phyloP scores from a whole-genome alignment of 345 rosid species.

The Adansonia digitata region DNA sequence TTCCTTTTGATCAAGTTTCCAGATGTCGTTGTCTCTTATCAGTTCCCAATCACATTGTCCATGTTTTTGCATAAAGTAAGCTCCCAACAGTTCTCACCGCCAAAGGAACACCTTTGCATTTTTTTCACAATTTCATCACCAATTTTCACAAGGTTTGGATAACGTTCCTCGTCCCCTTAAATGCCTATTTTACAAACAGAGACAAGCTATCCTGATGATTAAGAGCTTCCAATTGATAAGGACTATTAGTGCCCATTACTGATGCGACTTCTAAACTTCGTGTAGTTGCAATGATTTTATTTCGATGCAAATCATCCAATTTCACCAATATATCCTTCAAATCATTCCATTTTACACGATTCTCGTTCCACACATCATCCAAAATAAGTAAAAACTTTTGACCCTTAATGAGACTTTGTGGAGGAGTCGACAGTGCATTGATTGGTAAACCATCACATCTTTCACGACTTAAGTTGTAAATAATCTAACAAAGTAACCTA shows the following conservation, averaged over 20 bases:
- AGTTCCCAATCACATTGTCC: neutral
- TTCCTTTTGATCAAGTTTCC: neutral
- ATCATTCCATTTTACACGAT: neutral
- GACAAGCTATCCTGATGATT: neutral
- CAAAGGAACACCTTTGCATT: constrained; percentile 11
- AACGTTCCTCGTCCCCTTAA: neutral
- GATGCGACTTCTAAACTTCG: constrained; percentile 1
- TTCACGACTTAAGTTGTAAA: neutral
- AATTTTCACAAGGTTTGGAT: neutral
- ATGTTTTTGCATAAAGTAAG: neutral
- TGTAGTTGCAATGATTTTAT: neutral
- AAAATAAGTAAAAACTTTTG: neutral
- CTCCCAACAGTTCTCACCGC: constrained; percentile 11
- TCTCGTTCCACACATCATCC: neutral
- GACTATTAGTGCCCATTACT: neutral
- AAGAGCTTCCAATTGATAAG: neutral
- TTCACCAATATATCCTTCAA: neutral
- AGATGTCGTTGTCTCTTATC: neutral
- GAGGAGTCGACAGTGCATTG: neutral
- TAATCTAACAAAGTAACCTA: neutral
- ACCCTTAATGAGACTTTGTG: neutral
- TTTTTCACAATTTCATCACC: neutral
- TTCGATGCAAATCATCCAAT: neutral
- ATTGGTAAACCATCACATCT: neutral
- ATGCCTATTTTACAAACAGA: neutral